Evolutionary conservation across 2,329 filamentous ascomycete species (phyloP).

Genomic region (Ophiostoma fasciatum): DNA sequence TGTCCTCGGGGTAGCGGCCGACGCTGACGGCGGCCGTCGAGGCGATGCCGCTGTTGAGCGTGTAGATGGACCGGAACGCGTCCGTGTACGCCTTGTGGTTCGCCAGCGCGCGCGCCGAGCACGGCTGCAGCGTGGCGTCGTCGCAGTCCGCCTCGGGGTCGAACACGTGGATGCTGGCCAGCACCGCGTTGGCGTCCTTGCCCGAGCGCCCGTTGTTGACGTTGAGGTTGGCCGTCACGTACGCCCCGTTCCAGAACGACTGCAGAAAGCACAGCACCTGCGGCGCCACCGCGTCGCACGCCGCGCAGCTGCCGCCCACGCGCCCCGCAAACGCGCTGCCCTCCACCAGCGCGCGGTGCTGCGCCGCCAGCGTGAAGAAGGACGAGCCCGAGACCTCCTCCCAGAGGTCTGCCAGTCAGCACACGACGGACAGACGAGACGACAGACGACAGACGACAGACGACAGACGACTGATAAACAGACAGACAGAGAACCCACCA

Average conservation of each 20-base stretch:
- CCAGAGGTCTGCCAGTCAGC: conserved; percentile 44
- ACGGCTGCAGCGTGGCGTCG: conserved; percentile 62
- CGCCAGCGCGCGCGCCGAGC: conserved; percentile 50
- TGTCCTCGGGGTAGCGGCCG: conserved; percentile 57
- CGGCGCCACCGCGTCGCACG: conserved; percentile 46
- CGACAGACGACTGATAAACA: too few relatives aligned
- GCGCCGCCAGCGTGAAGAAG: conserved; percentile 61
- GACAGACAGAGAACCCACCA: conserved; percentile 17
- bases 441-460: too few relatives aligned
- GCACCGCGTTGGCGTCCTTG: conserved; percentile 57
- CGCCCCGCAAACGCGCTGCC: conserved; percentile 50
- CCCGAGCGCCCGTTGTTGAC: conserved; percentile 37
- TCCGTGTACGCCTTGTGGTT: conserved; percentile 67
- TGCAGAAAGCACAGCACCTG: conserved; percentile 61
- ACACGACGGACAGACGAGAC: too few relatives aligned
- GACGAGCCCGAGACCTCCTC: conserved; percentile 65
- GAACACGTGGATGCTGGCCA: conserved; percentile 53
- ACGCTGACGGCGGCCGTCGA: conserved; percentile 44
- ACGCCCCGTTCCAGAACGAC: conserved; percentile 54
- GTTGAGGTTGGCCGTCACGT: conserved; percentile 47
- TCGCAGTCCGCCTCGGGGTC: conserved; percentile 53
- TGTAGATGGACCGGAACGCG: conserved; percentile 56
- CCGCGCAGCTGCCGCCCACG: conserved; percentile 43
- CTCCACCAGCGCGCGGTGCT: conserved; percentile 55
- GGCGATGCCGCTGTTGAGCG: conserved; percentile 50